These are phyloP conservation scores for Combretum micranthum DNA, from an alignment of 345 rosid species.

Conservation along the genomic window DNA sequence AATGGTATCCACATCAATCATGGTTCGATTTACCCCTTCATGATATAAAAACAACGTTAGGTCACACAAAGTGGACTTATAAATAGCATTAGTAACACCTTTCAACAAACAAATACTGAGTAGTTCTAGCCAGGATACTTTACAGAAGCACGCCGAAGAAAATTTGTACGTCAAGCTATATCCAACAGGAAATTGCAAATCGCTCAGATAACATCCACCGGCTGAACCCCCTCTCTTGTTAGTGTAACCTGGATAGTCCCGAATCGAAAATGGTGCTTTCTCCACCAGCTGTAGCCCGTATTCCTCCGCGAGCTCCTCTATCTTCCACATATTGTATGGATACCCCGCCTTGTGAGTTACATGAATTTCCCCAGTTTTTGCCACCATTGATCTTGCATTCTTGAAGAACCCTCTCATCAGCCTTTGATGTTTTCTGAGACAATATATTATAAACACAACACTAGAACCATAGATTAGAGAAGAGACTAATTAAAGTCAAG, in stretches of 20 bases:
- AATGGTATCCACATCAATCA: too few species aligned
- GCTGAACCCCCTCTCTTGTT: constrained; percentile 42
- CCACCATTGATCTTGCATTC: constrained; percentile 34
- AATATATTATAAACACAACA: not conserved
- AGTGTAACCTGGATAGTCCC: constrained; percentile 36
- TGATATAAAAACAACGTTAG: too few species aligned
- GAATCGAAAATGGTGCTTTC: constrained; percentile 12
- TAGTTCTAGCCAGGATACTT: too few species aligned
- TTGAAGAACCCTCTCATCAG: constrained; percentile 37
- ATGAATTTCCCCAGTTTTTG: constrained; percentile 41
- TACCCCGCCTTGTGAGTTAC: constrained; percentile 37
- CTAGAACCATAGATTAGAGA: too few species aligned
- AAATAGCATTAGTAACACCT: too few species aligned
- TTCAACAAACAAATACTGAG: too few species aligned
- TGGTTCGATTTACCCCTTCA: too few species aligned
- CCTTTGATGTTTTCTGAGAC: constrained; percentile 22
- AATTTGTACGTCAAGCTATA: constrained; percentile 35
- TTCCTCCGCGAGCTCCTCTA: constrained; percentile 20
- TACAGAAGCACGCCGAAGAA: not conserved
- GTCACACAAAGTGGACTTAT: too few species aligned
- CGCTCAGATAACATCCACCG: not conserved
- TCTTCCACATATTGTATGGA: constrained; percentile 40
- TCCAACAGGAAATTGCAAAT: constrained; percentile 29
- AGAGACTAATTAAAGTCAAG: too few species aligned
- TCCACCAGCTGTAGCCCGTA: constrained; percentile 21